Percentiles rank a stretch among this genome's conserved stretches.
Evolutionary conservation across 129 eudicot species (phyloP).

Genomic region (Rutidosis leptorrhynchoides): DNA sequence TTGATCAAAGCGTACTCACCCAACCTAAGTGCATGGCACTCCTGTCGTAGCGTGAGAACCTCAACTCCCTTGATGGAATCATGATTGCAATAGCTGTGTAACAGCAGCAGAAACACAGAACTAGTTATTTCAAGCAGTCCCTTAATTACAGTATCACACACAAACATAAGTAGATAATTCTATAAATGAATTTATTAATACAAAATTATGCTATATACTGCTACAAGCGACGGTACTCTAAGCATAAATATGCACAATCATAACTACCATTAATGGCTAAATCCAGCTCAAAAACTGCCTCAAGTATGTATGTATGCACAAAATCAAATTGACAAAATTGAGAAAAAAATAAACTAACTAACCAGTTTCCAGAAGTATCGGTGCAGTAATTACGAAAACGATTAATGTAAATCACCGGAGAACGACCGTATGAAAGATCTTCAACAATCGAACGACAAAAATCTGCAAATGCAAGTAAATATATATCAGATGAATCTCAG

Average conservation of each 20-base stretch:
- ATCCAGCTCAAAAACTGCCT: not conserved
- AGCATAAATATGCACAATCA: not conserved
- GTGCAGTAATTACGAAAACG: constrained; percentile 81
- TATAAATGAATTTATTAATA: too few species aligned
- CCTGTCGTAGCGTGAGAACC: constrained; percentile 50
- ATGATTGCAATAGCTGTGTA: constrained; percentile 67
- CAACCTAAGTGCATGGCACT: constrained; percentile 67
- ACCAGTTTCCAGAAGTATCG: constrained; percentile 75
- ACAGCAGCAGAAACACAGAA: not conserved
- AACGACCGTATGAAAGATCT: constrained; percentile 53
- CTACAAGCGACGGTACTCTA: not conserved
- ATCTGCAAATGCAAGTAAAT: constrained; percentile 36
- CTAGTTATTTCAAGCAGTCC: not conserved
- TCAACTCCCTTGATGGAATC: constrained; percentile 68
- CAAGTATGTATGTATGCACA: not conserved
- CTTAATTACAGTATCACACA: not conserved
- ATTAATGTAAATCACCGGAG: constrained; percentile 54
- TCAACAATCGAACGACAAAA: constrained; percentile 59
- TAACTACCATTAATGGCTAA: not conserved
- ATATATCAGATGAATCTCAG: not conserved
- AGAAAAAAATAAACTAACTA: constrained; percentile 10
- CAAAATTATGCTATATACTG: not conserved
- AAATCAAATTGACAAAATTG: not conserved
- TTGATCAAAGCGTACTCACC: constrained; percentile 45
- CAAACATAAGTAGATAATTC: not conserved